These are phyloP conservation scores for Colletotrichum endophyticum DNA, from an alignment of 2,329 filamentous ascomycete species.

Conservation along the genomic window DNA sequence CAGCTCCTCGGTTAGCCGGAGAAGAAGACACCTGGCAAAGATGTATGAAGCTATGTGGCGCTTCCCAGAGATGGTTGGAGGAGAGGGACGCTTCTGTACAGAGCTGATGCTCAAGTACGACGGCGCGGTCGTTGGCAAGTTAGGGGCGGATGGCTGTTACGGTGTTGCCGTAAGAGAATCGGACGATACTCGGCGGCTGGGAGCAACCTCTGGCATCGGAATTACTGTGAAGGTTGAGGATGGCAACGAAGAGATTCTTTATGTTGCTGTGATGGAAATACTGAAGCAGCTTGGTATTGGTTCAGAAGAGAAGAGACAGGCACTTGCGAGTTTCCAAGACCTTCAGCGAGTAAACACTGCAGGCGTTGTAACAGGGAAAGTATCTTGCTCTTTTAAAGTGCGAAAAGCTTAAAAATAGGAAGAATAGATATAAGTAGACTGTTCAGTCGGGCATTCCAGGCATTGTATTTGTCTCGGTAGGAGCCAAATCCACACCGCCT, in stretches of 20 bases:
- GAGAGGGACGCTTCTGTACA: neutral
- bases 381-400: neutral
- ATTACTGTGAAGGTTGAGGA: neutral
- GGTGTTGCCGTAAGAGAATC: fast-evolving
- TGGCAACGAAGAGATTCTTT: neutral
- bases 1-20: neutral
- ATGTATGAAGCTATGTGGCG: neutral
- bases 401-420: neutral
- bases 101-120: neutral
- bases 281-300: neutral
- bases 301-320: neutral
- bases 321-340: fast-evolving
- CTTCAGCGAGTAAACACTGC: neutral
- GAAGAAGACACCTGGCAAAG: neutral
- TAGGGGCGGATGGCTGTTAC: neutral
- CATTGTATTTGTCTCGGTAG: neutral
- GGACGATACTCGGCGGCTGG: neutral
- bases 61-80: neutral
- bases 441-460: fast-evolving
- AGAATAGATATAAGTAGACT: neutral
- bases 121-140: neutral
- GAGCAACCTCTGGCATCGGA: neutral
- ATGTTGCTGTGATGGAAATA: neutral
- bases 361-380: neutral
- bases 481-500: neutral